Evolutionary conservation across 2,329 filamentous ascomycete species (phyloP).

Genomic region (Pseudocercospora macadamiae): DNA sequence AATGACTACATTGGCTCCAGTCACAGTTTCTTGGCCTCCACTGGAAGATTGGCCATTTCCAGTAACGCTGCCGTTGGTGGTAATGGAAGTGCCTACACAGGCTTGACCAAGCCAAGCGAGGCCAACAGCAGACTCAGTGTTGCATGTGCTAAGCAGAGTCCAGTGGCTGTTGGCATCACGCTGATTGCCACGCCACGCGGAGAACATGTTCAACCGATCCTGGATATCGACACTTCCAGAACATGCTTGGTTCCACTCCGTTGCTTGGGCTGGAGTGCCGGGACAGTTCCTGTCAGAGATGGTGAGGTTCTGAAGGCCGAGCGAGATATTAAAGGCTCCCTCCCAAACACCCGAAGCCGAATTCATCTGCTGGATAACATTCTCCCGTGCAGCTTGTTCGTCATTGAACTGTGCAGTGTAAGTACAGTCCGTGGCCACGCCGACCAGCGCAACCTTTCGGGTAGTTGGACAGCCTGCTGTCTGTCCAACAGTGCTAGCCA

Average conservation of each 20-base stretch:
- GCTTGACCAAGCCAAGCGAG: slow-evolving; percentile 91
- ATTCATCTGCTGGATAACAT: slow-evolving; percentile 84
- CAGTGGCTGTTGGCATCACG: slow-evolving; percentile 87
- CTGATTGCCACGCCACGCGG: slow-evolving; percentile 78
- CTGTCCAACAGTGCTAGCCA: slow-evolving; percentile 76
- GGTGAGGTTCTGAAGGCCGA: slow-evolving; percentile 84
- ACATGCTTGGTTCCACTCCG: slow-evolving; percentile 85
- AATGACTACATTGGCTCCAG: slow-evolving; percentile 87
- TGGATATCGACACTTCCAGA: slow-evolving; percentile 65
- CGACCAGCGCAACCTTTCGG: slow-evolving; percentile 88
- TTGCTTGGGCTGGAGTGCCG: slow-evolving; percentile 63
- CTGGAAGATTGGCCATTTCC: slow-evolving; percentile 38
- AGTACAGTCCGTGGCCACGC: slow-evolving; percentile 89
- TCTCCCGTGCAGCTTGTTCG: slow-evolving; percentile 65
- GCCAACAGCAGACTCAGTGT: slow-evolving; percentile 81
- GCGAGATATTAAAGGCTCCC: slow-evolving; percentile 88
- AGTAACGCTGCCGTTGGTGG: slow-evolving; percentile 45
- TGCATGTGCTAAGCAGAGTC: slow-evolving; percentile 83
- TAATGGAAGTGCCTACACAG: slow-evolving; percentile 63
- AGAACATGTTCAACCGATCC: slow-evolving; percentile 83
- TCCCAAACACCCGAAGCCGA: slow-evolving; percentile 86
- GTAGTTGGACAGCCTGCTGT: slow-evolving; percentile 83
- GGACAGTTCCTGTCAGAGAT: slow-evolving; percentile 78
- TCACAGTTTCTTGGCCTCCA: slow-evolving; percentile 69
- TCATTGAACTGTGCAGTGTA: slow-evolving; percentile 75